phyloP scores from a whole-genome alignment of 352 stramenopile genomes.

The Globisporangium carolinianum region DNA sequence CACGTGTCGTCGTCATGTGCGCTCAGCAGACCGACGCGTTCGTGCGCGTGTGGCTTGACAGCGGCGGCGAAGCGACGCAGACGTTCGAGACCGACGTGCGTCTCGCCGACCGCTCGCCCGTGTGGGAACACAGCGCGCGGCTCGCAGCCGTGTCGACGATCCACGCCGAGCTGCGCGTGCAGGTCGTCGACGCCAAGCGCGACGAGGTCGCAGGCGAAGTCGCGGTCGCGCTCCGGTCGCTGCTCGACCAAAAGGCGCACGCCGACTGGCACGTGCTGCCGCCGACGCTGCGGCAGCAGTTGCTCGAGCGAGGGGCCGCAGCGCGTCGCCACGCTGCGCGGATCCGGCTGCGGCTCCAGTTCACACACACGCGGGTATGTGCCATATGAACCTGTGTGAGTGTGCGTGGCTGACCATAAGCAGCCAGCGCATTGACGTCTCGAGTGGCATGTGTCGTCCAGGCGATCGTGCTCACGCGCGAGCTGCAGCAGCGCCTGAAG shows the following conservation, averaged over 20 bases:
- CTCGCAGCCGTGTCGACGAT: constrained; percentile 30
- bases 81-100: constrained; percentile 27
- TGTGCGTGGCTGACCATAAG: background rate
- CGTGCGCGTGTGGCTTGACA: constrained; percentile 31
- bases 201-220: constrained; percentile 44
- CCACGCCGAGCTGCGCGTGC: constrained; percentile 32
- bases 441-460: constrained; percentile 6
- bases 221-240: constrained; percentile 30
- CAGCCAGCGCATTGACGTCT: too few relatives aligned
- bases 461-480: constrained; percentile 46
- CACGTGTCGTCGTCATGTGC: too few relatives aligned
- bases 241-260: constrained; percentile 59
- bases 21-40: constrained; percentile 43
- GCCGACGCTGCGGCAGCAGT: constrained; percentile 52
- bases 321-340: constrained; percentile 26
- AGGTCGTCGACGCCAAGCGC: constrained; percentile 45
- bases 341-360: constrained; percentile 27
- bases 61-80: background rate
- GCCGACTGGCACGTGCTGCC: constrained; percentile 47
- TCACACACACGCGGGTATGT: constrained; percentile 54
- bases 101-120: constrained; percentile 36
- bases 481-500: constrained; percentile 38
- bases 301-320: constrained; percentile 27
- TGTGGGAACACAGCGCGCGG: constrained; percentile 28
- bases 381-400: background rate